Conservation (phyloP, 257 asterid species). For the Solanum arcanum region DNA sequence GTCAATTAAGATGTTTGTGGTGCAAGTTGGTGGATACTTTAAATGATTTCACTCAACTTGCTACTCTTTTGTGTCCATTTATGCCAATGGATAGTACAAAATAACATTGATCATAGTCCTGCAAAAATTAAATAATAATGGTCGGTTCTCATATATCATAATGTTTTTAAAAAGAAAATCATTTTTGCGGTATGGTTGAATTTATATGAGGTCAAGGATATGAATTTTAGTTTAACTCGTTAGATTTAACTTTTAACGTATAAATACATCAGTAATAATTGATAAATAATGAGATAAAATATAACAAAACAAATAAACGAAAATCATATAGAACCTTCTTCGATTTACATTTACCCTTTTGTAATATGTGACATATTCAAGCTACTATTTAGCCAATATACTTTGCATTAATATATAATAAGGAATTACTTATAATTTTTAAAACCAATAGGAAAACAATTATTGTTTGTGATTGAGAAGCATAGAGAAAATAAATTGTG, state of each 20-base stretch:
- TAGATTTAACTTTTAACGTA: neutral
- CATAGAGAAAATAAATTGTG: neutral
- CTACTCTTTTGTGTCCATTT: neutral
- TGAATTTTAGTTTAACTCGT: neutral
- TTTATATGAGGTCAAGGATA: neutral
- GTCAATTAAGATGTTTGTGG: neutral
- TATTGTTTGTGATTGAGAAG: neutral
- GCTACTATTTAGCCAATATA: neutral
- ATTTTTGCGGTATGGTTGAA: neutral
- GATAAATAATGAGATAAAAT: too few relatives aligned
- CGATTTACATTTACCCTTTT: neutral
- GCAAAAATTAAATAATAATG: neutral
- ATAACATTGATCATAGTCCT: neutral
- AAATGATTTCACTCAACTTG: neutral
- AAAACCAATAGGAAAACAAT: too few relatives aligned
- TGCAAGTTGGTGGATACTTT: neutral
- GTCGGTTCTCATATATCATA: neutral
- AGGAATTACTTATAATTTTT: neutral
- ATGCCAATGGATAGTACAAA: neutral
- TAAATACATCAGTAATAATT: neutral
- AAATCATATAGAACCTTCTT: neutral
- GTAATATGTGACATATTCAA: neutral
- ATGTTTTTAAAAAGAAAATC: too few relatives aligned
- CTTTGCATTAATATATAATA: neutral
- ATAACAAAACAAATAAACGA: too few relatives aligned